These are phyloP conservation scores for Glonium stellatum DNA, from an alignment of 495 filamentous ascomycete species.

Conservation along the genomic window DNA sequence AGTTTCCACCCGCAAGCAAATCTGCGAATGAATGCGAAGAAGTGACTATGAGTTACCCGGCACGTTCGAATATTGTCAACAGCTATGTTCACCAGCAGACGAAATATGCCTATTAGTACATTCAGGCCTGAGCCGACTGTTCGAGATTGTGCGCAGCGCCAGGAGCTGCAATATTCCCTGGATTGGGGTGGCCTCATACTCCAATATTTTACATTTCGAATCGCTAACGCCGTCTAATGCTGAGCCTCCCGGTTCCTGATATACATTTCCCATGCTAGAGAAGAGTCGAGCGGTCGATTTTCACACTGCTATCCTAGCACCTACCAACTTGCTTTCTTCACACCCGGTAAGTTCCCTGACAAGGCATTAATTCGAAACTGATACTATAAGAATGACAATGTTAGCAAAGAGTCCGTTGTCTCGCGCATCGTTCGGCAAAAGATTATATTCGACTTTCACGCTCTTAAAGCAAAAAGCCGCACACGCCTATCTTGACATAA, in stretches of 20 bases:
- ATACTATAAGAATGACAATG: conserved; percentile 48
- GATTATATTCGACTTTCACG: not conserved
- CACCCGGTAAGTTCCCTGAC: conserved; percentile 81
- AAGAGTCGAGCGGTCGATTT: not conserved
- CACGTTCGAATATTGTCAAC: no score
- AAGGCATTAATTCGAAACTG: conserved; percentile 87
- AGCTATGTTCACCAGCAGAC: no score
- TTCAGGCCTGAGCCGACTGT: no score
- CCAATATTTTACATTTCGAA: conserved; percentile 1
- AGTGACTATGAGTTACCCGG: no score
- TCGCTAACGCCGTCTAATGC: conserved; percentile 14
- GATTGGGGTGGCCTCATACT: not conserved
- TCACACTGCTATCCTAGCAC: no score
- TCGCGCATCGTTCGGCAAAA: not conserved
- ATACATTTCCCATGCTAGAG: not conserved
- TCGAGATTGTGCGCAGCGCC: not conserved
- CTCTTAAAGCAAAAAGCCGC: not conserved
- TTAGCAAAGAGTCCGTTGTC: no score
- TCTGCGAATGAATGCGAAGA: no score
- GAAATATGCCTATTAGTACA: no score
- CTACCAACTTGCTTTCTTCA: conserved; percentile 95
- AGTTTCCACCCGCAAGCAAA: no score
- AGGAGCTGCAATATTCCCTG: not conserved
- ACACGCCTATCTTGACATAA: not conserved
- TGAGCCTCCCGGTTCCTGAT: not conserved